A percentile compares a stretch with the other conserved stretches of the same genome.
Conservation (phyloP, 352 stramenopile species). For the Heterotrichella gracilis region DNA sequence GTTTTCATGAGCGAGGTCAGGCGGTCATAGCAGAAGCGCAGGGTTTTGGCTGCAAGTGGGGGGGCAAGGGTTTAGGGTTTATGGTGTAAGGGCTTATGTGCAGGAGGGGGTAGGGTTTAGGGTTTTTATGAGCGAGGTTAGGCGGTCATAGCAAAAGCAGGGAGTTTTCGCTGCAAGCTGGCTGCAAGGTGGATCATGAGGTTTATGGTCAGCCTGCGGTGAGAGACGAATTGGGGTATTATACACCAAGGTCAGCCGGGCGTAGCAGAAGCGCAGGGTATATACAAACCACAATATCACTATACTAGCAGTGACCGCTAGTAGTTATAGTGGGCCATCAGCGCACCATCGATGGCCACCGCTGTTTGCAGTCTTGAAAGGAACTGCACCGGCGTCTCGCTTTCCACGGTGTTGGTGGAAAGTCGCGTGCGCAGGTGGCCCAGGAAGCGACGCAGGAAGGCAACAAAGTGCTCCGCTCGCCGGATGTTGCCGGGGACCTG, state of each 20-base stretch:
- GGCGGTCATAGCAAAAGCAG: constrained; percentile 75
- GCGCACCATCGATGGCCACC: constrained; percentile 45
- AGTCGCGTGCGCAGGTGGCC: no score
- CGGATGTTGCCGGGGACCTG: constrained; percentile 61
- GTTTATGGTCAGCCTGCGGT: no score
- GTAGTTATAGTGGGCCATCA: no score
- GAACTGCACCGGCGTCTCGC: constrained; percentile 74
- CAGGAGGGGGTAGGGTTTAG: no score
- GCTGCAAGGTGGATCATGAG: no score
- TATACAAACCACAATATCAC: no score
- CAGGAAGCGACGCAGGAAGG: constrained; percentile 78
- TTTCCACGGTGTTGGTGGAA: no score
- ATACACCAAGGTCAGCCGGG: constrained; percentile 57
- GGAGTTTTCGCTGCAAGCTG: constrained; percentile 78
- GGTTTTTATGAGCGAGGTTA: constrained; percentile 46
- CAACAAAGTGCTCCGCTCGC: constrained; percentile 80
- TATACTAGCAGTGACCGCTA: no score
- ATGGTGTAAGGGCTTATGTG: no score
- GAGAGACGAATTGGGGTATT: constrained; percentile 23
- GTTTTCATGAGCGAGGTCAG: constrained; percentile 48
- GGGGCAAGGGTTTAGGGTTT: no score
- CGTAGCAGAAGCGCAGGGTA: no score
- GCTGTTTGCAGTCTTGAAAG: constrained; percentile 32
- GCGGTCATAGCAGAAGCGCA: constrained; percentile 84
- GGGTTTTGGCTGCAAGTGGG: constrained; percentile 67